These are phyloP conservation scores for Neoconidiobolus thromboides DNA, from an alignment of 371 early-diverging fungal species.

Conservation along the genomic window DNA sequence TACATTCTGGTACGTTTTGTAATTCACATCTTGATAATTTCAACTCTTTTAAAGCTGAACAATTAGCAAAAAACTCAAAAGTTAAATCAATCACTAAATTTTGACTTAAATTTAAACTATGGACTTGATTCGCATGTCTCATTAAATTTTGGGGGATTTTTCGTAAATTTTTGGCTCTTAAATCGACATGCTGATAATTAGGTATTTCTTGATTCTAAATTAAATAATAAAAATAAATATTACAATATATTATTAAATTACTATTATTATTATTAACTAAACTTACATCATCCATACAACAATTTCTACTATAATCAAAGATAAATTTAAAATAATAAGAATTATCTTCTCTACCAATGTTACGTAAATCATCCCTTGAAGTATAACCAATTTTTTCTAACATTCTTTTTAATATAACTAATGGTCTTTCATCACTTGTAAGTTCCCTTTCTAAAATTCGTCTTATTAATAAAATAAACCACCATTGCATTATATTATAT, in stretches of 20 bases:
- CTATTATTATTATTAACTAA: no score
- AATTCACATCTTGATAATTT: slow-evolving; percentile 48
- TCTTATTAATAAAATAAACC: not conserved
- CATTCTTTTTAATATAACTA: slow-evolving; percentile 39
- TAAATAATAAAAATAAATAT: not conserved
- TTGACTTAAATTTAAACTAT: slow-evolving; percentile 48
- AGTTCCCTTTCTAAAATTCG: slow-evolving; percentile 32
- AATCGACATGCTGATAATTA: slow-evolving; percentile 24
- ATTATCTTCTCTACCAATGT: slow-evolving; percentile 65
- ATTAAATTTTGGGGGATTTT: slow-evolving; percentile 29
- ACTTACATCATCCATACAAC: not conserved
- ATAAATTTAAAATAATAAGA: slow-evolving; percentile 60
- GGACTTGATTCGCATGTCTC: slow-evolving; percentile 11
- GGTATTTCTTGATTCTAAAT: slow-evolving; percentile 12
- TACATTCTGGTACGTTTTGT: slow-evolving; percentile 30
- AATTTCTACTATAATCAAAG: slow-evolving; percentile 24
- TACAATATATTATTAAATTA: no score
- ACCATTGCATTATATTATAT: no score
- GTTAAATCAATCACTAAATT: slow-evolving; percentile 48
- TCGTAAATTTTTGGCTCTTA: slow-evolving; percentile 36
- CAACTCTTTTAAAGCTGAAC: slow-evolving; percentile 37
- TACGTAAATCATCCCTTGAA: slow-evolving; percentile 51
- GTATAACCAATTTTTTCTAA: slow-evolving; percentile 61
- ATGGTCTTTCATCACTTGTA: slow-evolving; percentile 41
- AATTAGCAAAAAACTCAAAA: slow-evolving; percentile 50